Conservation (phyloP, 805 yeast genomes). For the Candida gorgasii region DNA sequence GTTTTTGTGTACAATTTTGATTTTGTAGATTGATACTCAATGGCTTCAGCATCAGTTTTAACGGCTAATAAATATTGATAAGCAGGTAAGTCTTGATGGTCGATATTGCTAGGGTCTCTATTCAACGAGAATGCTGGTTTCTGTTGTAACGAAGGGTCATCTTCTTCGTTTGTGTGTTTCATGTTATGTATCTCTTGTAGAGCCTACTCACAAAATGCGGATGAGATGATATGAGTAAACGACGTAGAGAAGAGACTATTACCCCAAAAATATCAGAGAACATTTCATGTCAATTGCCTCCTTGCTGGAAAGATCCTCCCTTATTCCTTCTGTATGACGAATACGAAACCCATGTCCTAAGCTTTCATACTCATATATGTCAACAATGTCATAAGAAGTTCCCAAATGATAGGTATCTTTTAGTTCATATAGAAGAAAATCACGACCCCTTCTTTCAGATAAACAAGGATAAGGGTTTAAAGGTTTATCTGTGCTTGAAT, state of each 20-base stretch:
- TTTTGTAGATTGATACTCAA: slow-evolving; percentile 1
- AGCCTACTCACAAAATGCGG: no score
- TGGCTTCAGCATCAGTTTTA: slow-evolving; percentile 5
- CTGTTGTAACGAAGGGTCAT: background rate
- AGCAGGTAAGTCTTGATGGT: slow-evolving; percentile 7
- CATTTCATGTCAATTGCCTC: background rate
- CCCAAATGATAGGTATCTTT: slow-evolving; percentile 43
- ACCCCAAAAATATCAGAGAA: background rate
- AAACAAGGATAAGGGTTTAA: slow-evolving; percentile 38
- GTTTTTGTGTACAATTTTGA: background rate
- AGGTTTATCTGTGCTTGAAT: slow-evolving; percentile 45
- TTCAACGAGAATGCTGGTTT: slow-evolving; percentile 2
- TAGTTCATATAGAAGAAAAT: slow-evolving; percentile 51
- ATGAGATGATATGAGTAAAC: background rate
- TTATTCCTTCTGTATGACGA: slow-evolving; percentile 13
- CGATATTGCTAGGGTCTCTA: background rate
- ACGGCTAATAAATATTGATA: slow-evolving; percentile 7
- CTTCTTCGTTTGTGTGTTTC: background rate
- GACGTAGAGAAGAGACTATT: slow-evolving; percentile 1
- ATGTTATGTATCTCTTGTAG: background rate
- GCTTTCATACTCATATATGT: slow-evolving; percentile 34
- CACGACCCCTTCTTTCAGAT: slow-evolving; percentile 51
- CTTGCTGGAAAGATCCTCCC: slow-evolving; percentile 4
- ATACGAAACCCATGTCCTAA: slow-evolving; percentile 26
- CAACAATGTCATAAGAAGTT: slow-evolving; percentile 38